Percentiles rank a stretch among this genome's conserved stretches.
Evolutionary conservation across 345 rosid genomes (phyloP).

Genomic region (Murraya koenigii): DNA sequence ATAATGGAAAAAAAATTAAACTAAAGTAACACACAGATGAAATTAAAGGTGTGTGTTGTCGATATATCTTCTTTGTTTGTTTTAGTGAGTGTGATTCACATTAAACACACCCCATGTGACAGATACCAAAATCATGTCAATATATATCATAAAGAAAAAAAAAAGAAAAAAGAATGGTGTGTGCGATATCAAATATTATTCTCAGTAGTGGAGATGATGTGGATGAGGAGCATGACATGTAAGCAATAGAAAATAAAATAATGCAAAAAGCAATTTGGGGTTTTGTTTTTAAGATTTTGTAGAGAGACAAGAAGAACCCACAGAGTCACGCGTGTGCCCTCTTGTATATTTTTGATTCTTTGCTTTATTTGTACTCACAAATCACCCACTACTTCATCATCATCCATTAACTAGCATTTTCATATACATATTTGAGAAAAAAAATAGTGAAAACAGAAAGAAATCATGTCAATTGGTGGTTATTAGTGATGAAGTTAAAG

Average conservation of each 20-base stretch:
- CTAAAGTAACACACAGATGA: neutral
- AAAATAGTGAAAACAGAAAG: neutral
- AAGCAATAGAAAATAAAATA: neutral
- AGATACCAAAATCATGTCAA: neutral
- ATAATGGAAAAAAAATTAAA: neutral
- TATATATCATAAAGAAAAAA: too few relatives aligned
- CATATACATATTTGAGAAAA: neutral
- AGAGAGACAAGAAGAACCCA: conserved; percentile 16
- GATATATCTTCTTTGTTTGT: neutral
- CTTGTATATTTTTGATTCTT: neutral
- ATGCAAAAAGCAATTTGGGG: neutral
- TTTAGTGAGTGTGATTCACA: conserved; percentile 6
- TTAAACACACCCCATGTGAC: conserved; percentile 15
- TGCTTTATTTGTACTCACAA: conserved; percentile 13
- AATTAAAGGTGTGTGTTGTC: neutral
- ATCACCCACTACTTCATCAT: conserved; percentile 7
- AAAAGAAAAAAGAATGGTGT: neutral
- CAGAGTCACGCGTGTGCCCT: conserved; percentile 11
- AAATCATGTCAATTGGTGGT: neutral
- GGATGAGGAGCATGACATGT: conserved; percentile 17
- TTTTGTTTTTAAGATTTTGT: conserved; percentile 1
- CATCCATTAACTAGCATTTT: neutral
- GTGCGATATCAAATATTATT: neutral
- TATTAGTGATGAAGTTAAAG: conserved; percentile 2
- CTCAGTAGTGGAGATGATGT: conserved; percentile 16